phyloP scores from a whole-genome alignment of 2,329 filamentous ascomycete genomes.

The Fusarium sp. region DNA sequence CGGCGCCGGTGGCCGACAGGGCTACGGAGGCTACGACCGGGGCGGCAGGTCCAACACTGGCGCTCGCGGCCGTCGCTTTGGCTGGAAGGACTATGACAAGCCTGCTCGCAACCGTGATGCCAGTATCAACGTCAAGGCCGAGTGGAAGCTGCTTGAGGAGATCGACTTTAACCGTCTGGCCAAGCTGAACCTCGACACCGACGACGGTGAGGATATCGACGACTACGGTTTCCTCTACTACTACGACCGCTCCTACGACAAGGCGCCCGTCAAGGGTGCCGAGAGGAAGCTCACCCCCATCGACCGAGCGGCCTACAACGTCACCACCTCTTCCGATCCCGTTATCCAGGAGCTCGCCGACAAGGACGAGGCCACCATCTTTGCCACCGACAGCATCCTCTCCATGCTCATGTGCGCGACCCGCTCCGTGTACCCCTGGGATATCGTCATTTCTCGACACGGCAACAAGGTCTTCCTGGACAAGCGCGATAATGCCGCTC shows the following conservation, averaged over 20 bases:
- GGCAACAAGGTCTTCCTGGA: slow-evolving; percentile 98
- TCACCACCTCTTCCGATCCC: slow-evolving; percentile 95
- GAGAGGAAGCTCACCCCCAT: slow-evolving; percentile 90
- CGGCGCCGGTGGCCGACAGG: slow-evolving; percentile 75
- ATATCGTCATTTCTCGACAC: slow-evolving; percentile 92
- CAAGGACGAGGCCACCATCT: slow-evolving; percentile 95
- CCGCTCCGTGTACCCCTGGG: slow-evolving; percentile 97
- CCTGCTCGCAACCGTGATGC: slow-evolving; percentile 95
- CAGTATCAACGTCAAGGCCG: slow-evolving; percentile 94
- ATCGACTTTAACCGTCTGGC: slow-evolving; percentile 96
- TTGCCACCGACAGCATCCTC: slow-evolving; percentile 95
- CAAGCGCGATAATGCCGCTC: slow-evolving; percentile 94
- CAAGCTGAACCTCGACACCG: slow-evolving; percentile 95
- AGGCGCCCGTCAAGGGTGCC: slow-evolving; percentile 87
- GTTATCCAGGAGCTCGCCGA: slow-evolving; percentile 97
- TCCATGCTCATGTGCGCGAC: slow-evolving; percentile 99
- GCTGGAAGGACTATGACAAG: slow-evolving; percentile 99
- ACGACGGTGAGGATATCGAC: slow-evolving; percentile 94
- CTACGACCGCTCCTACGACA: slow-evolving; percentile 97
- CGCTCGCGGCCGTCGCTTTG: slow-evolving; percentile 86
- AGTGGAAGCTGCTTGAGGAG: slow-evolving; percentile 96
- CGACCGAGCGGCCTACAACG: slow-evolving; percentile 97
- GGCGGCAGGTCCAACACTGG: slow-evolving; percentile 77
- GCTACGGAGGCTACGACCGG: slow-evolving; percentile 72
- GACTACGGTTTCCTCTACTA: slow-evolving; percentile 98